A percentile compares a stretch with the other conserved stretches of the same genome.
Conservation (phyloP, 768 basidiomycete species). For the Mycena alexandri region DNA sequence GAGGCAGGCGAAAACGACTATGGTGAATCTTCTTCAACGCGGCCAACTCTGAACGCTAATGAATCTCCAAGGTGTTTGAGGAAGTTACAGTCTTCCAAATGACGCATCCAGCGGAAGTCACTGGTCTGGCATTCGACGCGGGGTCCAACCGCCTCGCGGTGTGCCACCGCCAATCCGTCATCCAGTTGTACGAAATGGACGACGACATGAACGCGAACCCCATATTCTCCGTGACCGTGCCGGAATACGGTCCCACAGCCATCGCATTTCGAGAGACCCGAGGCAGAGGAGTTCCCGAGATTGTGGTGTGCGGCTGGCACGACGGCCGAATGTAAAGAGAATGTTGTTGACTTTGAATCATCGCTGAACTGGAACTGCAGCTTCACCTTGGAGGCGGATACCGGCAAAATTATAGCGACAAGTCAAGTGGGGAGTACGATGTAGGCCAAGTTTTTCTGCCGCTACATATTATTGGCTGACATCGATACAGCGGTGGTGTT, state of each 20-base stretch:
- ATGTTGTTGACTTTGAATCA: too few species aligned
- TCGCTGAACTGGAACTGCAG: too few species aligned
- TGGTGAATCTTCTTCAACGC: too few species aligned
- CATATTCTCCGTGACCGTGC: too few species aligned
- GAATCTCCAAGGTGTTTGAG: too few species aligned
- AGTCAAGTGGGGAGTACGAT: slow-evolving; percentile 30
- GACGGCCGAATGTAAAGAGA: too few species aligned
- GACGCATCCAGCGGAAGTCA: slow-evolving; percentile 33
- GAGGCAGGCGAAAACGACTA: slow-evolving; percentile 1
- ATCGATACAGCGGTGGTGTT: slow-evolving; percentile 26
- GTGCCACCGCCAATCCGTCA: slow-evolving; percentile 21
- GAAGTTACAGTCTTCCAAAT: too few species aligned
- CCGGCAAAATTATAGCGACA: too few species aligned
- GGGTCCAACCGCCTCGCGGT: slow-evolving; percentile 35
- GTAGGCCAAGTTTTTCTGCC: slow-evolving; percentile 21
- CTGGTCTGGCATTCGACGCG: slow-evolving; percentile 36
- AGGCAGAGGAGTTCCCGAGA: too few species aligned
- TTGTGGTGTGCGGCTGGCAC: too few species aligned
- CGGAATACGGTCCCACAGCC: not conserved
- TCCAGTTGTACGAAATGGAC: slow-evolving; percentile 32
- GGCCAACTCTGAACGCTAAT: too few species aligned
- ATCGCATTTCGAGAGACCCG: not conserved
- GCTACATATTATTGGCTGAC: not conserved
- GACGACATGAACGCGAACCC: not conserved
- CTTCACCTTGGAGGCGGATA: too few species aligned